Base-by-base conservation (phyloP, 306 rosid genomes). In the Amphicarpaea edgeworthii region DNA sequence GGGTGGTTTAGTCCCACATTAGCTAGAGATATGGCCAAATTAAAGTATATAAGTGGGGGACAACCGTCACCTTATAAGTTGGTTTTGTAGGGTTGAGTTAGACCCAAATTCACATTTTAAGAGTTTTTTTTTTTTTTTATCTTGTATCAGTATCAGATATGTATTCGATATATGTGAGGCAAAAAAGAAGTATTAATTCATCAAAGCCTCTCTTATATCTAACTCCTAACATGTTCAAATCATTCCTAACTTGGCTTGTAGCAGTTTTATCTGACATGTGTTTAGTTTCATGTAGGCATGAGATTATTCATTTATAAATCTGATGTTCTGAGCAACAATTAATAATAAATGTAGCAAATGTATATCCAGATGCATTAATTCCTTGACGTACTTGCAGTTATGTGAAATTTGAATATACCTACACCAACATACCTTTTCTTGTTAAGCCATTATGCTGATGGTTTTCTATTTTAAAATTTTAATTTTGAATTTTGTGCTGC, bases 401-500 rank as follows among this genome's bases (percentile, higher is more conserved):
- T 64, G 45, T 61, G 76, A 64, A 30, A 28, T 42, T 34, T 63
- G 47, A 9, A 30, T 38, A 14, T 51, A 23, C 76, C 41, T 65
- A 40, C 50, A 10, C 14, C 26, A 19, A 40, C 38, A 53, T 43
- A 20, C 32, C 54, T 59, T 42, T 49, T 21, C 71, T 67, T 49
- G 24, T 42, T 34, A 70, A 38, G 74, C 40, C 79, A 20, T 70
- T 21, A 12, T 23, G 15, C 19, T 49, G 37, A 61, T 73, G 46
- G 26, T 58, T 62, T 82, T 69, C 41, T 68, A 43, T 41, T 23
- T 71, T 20, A 46, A 69, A 64, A 38, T 51, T 73, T 75, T 66
- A 64, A 38, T 51, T 73, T 75, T 66, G 17, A 69, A 62, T 53
- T 77, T 62, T 64, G 38, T 67, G 58, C 60, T 55, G 54, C 16